Evolutionary conservation across 139 green algal genomes (phyloP), one percentile per base, ranked within the genome.

Genomic region (Coelastrella sp.): DNA sequence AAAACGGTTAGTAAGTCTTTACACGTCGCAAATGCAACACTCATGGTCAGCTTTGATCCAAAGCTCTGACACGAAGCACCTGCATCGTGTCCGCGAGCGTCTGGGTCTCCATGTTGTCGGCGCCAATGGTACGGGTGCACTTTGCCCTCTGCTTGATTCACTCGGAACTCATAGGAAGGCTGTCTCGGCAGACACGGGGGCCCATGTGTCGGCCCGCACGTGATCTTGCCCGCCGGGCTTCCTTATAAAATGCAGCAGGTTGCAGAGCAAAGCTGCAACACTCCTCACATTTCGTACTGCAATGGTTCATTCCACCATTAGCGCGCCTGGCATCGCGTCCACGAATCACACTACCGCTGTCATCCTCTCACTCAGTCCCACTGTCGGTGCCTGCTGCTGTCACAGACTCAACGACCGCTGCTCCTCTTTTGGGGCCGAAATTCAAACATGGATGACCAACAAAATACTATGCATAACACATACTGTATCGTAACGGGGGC

Each of bases 401-500:
- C 32, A 47, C 32, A 47, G 32, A 47, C 32, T 47, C 32, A 47
- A 47, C 32, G 32, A 47, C 32, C 32, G 32, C 32, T 47, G 32
- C 32, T 47, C 32, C 32, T 47, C 32, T 47, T 47, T 47, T 47
- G 32, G 32, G 32, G 32, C 32, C 32, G 32, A 47, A 47, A 71
- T 71, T 68, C 8, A 71, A 10, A 71, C 61, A 13, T 71, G 61
- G 8, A 71, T 19, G 11, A 13, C 10, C 11, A 13, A 19, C 2
- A 10, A 0, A 71, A 71, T 19, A 3, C 10, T 13, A 80, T 57
- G 22, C 13, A 17, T 80, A 23, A 17, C 16, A 17, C 82, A 14
- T 93, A 90, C 83, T 93, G 83, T 73, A 94, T 96, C 11, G 92
- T 96, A 4, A 96, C 93, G 16, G 94, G 92, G 5, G 91, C 92